These are phyloP conservation scores for Tolypocladium guangdongense DNA, from an alignment of 2,329 filamentous ascomycete species.

Conservation along the genomic window DNA sequence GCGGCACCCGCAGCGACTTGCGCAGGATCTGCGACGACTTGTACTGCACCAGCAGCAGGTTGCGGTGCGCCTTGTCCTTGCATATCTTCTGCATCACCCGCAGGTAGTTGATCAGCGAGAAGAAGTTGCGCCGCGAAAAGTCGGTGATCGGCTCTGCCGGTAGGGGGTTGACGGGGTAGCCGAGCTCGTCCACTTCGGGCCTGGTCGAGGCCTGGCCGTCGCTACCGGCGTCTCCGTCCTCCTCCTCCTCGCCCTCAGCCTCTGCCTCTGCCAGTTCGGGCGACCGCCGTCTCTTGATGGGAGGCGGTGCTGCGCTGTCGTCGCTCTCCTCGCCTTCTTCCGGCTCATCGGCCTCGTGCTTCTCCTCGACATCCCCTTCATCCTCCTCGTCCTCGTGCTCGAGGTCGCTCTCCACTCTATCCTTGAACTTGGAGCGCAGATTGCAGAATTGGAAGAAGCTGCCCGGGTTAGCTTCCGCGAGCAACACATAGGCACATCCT, in stretches of 20 bases:
- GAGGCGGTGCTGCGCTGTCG: slow-evolving; percentile 74
- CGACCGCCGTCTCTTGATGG: slow-evolving; percentile 54
- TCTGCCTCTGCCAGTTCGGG: slow-evolving; percentile 20
- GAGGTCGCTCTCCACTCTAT: slow-evolving; percentile 18
- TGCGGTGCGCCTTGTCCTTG: slow-evolving; percentile 89
- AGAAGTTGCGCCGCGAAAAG: slow-evolving; percentile 91
- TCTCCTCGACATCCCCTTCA: slow-evolving; percentile 14
- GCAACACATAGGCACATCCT: not conserved
- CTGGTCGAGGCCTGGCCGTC: slow-evolving; percentile 26
- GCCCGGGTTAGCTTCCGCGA: slow-evolving; percentile 8
- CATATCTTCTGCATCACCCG: slow-evolving; percentile 97
- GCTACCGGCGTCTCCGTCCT: slow-evolving; percentile 16
- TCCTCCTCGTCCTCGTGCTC: slow-evolving; percentile 11
- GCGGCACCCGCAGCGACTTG: slow-evolving; percentile 83
- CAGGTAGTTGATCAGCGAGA: slow-evolving; percentile 87
- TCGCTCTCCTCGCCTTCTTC: slow-evolving; percentile 41
- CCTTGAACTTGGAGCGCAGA: slow-evolving; percentile 43
- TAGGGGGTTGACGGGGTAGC: slow-evolving; percentile 62
- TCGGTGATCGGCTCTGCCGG: slow-evolving; percentile 71
- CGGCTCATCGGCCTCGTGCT: slow-evolving; percentile 18
- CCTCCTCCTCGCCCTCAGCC: slow-evolving; percentile 10
- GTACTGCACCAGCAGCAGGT: slow-evolving; percentile 87
- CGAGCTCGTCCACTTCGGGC: slow-evolving; percentile 74
- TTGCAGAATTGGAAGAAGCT: slow-evolving; percentile 93
- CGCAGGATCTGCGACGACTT: slow-evolving; percentile 88